Evolutionary conservation across 257 asterid species (phyloP), one percentile per base, ranked within the genome.

Genomic region (Nicotiana knightiana): DNA sequence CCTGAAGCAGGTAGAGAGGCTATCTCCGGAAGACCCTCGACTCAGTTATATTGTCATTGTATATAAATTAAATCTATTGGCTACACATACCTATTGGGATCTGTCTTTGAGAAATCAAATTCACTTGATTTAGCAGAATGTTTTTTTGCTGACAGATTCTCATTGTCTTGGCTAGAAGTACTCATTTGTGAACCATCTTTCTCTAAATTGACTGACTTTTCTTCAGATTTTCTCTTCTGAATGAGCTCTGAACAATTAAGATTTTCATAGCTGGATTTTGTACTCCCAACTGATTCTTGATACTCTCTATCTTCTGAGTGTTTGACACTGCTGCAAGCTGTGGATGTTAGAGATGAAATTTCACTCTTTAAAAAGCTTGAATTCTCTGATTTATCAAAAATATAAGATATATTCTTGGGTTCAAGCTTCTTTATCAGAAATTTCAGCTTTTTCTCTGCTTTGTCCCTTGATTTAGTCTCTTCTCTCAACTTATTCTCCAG

Each of bases 381-480:
- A 66, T 73, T 75, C 13, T 87, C 88, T 28, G 92, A 84, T 80
- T 84, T 93, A 76, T 89, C 89, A 0, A 89, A 90, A 79, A 63
- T 85, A n/a, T 86, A 78, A 59, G 89, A 53, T 67, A 90, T 81
- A 75, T 88, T 89, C 82, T 87, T 73, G 81, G 92, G 85, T 43
- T 90, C 84, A 28, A 94, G 96, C 89, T 91, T 94, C 86, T 92
- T 90, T 85, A 86, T 62, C 9, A 93, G 83, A 70, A 83, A 80
- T 79, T 84, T 92, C 76, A 94, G 93, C 84, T 79, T 92, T 85
- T 85, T 93, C 82, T 94, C 97, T 26, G 97, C 98, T 82, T 85
- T 91, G 83, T 90, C 86, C 82, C 94, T 90, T 85, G 97, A 91
- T 89, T 88, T 91, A 9, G 77, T 90, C 89, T 94, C 97, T 85